Conservation (phyloP, 1,284 basidiomycete species). For the Ceratobasidium sp. region DNA sequence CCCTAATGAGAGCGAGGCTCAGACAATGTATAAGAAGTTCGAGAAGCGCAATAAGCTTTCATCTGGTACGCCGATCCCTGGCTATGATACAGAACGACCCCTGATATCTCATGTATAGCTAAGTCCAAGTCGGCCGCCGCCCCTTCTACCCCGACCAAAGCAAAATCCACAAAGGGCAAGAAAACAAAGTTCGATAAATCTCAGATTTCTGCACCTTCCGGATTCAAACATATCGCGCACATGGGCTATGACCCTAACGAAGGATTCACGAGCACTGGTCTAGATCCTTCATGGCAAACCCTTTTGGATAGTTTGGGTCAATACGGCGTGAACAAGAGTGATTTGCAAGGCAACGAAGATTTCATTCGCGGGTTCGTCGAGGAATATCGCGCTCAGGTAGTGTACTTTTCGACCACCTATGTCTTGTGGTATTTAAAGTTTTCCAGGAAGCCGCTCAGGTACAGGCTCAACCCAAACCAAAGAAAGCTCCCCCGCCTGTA, state of each 20-base stretch:
- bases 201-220: conserved; percentile 87
- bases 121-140: conserved; percentile 63
- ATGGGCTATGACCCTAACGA: conserved; percentile 93
- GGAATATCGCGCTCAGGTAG: conserved; percentile 61
- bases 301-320: conserved; percentile 80
- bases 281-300: conserved; percentile 93
- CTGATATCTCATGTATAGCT: conserved; percentile 46
- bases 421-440: conserved; percentile 49
- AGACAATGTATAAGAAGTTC: conserved; percentile 92
- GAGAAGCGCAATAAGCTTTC: conserved; percentile 74
- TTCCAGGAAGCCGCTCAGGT: background rate
- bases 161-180: conserved; percentile 72
- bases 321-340: conserved; percentile 74
- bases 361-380: conserved; percentile 91
- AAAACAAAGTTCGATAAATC: conserved; percentile 89
- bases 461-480: conserved; percentile 33
- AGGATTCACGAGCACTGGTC: conserved; percentile 88
- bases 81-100: background rate
- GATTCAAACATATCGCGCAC: conserved; percentile 92
- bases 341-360: conserved; percentile 84
- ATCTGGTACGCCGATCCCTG: conserved; percentile 62
- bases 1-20: conserved; percentile 89
- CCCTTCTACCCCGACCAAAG: conserved; percentile 66
- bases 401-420: conserved; percentile 50
- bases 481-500: conserved; percentile 17